Base-by-base conservation (phyloP, 2,329 filamentous ascomycete species). In the Paraphoma sp. region DNA sequence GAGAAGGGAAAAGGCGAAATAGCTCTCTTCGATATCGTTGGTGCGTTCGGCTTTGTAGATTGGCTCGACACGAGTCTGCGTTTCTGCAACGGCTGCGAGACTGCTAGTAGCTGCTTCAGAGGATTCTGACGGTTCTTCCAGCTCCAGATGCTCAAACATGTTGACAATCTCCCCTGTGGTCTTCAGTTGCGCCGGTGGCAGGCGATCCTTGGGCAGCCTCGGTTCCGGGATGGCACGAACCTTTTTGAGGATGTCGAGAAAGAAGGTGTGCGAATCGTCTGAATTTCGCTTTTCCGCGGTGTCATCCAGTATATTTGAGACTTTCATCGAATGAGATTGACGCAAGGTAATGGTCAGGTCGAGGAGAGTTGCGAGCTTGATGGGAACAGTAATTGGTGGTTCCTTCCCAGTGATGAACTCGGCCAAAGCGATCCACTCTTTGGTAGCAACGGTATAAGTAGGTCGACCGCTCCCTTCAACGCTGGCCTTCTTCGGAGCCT, bases 381-480 rank as follows among this genome's bases (percentile, higher is more conserved):
- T 16, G 0, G 78, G 76, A 0, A 80, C 65, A 1, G 65, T 44
- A 1, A 74, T 44, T 4, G 60, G 17, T 0, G 68, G 65, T 5
- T 53, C 51, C 1, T 52, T 54, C 2, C 31, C 51, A 5, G 67
- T 71, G 30, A 81, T 73, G 56, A 70, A 76, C 38, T 78, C 63
- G 17, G 78, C 79, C 6, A 82, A 58, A 0, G 67, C 65, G 0
- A 77, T 56, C 42, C 80, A 80, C 44, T 80, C 76, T 29, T 74
- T 74, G 59, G 78, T 67, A 28, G 70, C 64, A 28, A 81, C 71
- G 17, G 74, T 70, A 47, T 78, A 73, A 33, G 72, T 75, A 11
- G 16, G 30, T n/a, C 14, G 45, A 23, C 30, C 45, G 11, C 9
- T 10, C 10, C 6, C 11, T 10, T 4, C 29, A 28, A 11, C 12